Conservation (phyloP, 1,284 basidiomycete genomes). For the Cutaneotrichosporon dermatis region DNA sequence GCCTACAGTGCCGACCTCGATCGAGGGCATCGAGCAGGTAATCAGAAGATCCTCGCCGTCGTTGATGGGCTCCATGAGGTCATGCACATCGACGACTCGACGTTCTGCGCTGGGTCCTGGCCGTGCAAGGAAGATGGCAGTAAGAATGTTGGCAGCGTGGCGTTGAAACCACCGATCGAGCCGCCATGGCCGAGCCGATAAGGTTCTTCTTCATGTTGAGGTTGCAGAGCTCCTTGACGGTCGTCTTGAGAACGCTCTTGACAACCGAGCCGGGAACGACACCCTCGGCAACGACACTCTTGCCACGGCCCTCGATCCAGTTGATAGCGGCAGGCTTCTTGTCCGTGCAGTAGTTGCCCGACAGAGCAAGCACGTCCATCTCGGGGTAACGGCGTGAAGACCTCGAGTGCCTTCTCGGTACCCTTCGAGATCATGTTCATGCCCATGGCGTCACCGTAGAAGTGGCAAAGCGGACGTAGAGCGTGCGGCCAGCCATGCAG, state of each 20-base stretch:
- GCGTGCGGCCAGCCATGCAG: slow-evolving; percentile 82
- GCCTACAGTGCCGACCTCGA: slow-evolving; percentile 94
- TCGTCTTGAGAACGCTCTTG: slow-evolving; percentile 89
- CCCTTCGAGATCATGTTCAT: slow-evolving; percentile 99
- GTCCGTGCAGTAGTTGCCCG: slow-evolving; percentile 98
- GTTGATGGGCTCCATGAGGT: slow-evolving; percentile 97
- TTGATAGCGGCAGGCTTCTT: slow-evolving; percentile 99
- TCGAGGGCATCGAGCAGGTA: slow-evolving; percentile 89
- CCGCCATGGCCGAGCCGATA: slow-evolving; percentile 96
- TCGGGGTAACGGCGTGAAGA: slow-evolving; percentile 80
- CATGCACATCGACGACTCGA: slow-evolving; percentile 97
- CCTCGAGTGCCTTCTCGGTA: slow-evolving; percentile 86
- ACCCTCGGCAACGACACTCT: slow-evolving; percentile 95
- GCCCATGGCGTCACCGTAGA: slow-evolving; percentile 98
- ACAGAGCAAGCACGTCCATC: slow-evolving; percentile 89
- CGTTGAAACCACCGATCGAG: slow-evolving; percentile 94
- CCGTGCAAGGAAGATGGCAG: slow-evolving; percentile 94
- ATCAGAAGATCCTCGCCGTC: slow-evolving; percentile 85
- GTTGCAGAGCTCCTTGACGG: slow-evolving; percentile 82
- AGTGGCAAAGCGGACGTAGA: slow-evolving; percentile 94
- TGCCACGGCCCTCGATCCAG: slow-evolving; percentile 98
- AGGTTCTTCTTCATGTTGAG: slow-evolving; percentile 98
- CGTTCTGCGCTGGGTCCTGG: slow-evolving; percentile 98
- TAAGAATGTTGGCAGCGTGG: slow-evolving; percentile 98
- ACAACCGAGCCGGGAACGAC: slow-evolving; percentile 85